Evolutionary conservation across 1,139 yeast genomes (phyloP).

Genomic region (Suhomyces coccinellae): DNA sequence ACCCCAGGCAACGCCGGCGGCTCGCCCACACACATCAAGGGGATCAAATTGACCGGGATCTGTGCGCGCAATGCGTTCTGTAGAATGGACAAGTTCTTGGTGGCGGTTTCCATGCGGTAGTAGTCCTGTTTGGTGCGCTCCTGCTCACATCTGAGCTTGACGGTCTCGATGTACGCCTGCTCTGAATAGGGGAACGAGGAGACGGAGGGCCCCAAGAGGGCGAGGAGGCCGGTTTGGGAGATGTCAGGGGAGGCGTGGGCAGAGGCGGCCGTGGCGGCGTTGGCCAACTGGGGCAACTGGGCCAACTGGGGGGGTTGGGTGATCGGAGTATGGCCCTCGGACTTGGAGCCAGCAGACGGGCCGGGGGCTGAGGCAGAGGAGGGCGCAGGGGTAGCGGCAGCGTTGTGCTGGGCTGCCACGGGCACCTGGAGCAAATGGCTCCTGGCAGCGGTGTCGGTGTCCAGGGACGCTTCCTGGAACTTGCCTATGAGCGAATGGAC

Average conservation of each 20-base stretch:
- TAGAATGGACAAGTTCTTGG: conserved; percentile 60
- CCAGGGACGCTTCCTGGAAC: conserved; percentile 9
- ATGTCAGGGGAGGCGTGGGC: conserved; percentile 6
- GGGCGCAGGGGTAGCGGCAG: neutral
- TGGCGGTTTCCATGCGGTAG: conserved; percentile 64
- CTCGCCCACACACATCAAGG: conserved; percentile 52
- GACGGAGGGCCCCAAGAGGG: conserved; percentile 55
- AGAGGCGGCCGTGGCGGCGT: neutral
- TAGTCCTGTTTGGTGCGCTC: conserved; percentile 84
- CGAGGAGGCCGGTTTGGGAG: conserved; percentile 23
- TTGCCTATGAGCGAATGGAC: conserved; percentile 20
- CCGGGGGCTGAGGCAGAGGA: neutral
- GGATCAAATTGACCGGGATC: conserved; percentile 68
- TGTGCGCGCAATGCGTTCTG: conserved; percentile 62
- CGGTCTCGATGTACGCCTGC: conserved; percentile 59
- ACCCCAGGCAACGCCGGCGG: conserved; percentile 1
- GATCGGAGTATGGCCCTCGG: conserved; percentile 6
- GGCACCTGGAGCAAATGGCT: conserved; percentile 1
- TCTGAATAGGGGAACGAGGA: conserved; percentile 63
- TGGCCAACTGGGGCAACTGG: neutral
- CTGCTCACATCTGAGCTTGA: conserved; percentile 69
- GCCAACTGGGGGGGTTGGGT: neutral
- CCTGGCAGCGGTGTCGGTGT: conserved; percentile 2
- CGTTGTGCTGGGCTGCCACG: neutral
- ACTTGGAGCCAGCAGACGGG: neutral